Conservation (phyloP, 371 early-diverging fungal genomes). For the Dichotomocladium elegans region DNA sequence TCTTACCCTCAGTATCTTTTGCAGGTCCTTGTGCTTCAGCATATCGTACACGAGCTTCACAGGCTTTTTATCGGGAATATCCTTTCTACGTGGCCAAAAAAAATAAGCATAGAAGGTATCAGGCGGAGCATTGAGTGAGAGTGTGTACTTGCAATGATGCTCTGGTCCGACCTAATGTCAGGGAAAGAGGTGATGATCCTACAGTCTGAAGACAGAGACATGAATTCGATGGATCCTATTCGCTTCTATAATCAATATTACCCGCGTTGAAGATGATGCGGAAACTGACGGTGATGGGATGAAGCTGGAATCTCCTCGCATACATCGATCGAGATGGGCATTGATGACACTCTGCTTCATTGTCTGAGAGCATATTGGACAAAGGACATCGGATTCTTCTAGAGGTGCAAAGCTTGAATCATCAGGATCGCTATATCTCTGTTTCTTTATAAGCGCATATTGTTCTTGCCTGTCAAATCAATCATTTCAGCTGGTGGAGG, state of each 20-base stretch:
- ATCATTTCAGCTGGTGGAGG: background rate
- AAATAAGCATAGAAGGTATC: too few species aligned
- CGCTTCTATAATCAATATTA: too few species aligned
- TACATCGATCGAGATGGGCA: constrained; percentile 32
- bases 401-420: background rate
- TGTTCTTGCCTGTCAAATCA: background rate
- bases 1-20: constrained; percentile 29
- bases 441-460: background rate
- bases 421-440: background rate
- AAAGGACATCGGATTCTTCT: constrained; percentile 18
- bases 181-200: background rate
- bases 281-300: background rate
- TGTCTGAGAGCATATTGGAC: constrained; percentile 27
- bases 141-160: background rate
- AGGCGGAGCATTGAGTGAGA: too few species aligned
- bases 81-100: background rate
- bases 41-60: constrained; percentile 42
- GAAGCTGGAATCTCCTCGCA: constrained; percentile 14
- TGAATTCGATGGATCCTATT: too few species aligned
- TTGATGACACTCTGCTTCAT: constrained; percentile 26
- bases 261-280: background rate
- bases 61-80: constrained; percentile 20
- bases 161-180: too few species aligned
- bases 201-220: background rate
- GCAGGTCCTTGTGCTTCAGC: constrained; percentile 38